Evolutionary conservation across 176 grass and related monocot species (phyloP).

Genomic region (Hordeum marinum): DNA sequence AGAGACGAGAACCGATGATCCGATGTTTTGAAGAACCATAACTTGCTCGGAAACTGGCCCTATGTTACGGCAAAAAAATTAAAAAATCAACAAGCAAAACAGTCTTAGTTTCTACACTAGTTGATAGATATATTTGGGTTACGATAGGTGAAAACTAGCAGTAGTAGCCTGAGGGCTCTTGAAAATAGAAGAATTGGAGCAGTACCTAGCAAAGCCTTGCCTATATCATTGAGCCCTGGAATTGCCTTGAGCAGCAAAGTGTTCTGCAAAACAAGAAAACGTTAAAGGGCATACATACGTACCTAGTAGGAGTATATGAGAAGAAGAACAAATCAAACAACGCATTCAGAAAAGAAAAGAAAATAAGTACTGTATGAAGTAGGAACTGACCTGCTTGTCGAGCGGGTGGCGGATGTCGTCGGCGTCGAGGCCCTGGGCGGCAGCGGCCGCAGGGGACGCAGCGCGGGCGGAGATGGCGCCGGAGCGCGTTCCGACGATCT

Average conservation of each 20-base stretch:
- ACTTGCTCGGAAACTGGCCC: constrained; percentile 75
- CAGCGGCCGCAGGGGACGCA: background rate
- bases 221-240: constrained; percentile 84
- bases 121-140: background rate
- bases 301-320: background rate
- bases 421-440: constrained; percentile 57
- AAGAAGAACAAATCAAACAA: background rate
- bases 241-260: constrained; percentile 69
- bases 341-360: too few relatives aligned
- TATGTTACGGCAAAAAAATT: background rate
- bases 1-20: constrained; percentile 83
- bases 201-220: constrained; percentile 78
- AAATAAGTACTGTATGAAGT: background rate
- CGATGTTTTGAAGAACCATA: constrained; percentile 98
- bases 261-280: constrained; percentile 51
- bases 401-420: constrained; percentile 93
- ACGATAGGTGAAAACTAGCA: background rate
- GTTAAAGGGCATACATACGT: background rate
- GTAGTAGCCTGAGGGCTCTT: background rate
- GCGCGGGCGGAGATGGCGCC: constrained; percentile 21
- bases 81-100: background rate
- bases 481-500: background rate
- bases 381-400: constrained; percentile 64
- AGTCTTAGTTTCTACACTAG: background rate
- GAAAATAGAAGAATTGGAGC: background rate